These are phyloP conservation scores for Sanguinoderma infundibulare DNA, from an alignment of 1,284 basidiomycete species.

Conservation along the genomic window DNA sequence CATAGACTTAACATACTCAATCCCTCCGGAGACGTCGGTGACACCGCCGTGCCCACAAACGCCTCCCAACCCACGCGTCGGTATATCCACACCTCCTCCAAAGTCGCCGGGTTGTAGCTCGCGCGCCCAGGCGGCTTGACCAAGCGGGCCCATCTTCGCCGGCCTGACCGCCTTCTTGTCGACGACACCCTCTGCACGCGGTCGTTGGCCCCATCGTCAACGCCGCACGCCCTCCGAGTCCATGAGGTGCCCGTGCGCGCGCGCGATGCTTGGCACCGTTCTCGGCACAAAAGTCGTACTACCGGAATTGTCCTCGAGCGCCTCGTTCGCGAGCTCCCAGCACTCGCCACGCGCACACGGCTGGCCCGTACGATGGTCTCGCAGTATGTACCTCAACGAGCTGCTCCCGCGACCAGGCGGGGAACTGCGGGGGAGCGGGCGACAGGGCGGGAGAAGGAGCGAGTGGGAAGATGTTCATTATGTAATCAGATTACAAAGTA, in stretches of 20 bases:
- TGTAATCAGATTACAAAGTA: background rate
- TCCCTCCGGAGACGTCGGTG: constrained; percentile 29
- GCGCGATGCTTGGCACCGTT: constrained; percentile 51
- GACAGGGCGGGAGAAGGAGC: too few relatives aligned
- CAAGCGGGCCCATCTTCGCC: constrained; percentile 32
- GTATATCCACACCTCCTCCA: constrained; percentile 46
- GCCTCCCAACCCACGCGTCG: constrained; percentile 40
- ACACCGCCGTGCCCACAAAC: constrained; percentile 37
- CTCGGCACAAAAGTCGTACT: constrained; percentile 48
- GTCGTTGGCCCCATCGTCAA: constrained; percentile 35
- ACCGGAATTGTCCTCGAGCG: constrained; percentile 47
- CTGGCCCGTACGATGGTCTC: constrained; percentile 49
- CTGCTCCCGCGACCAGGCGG: constrained; percentile 35
- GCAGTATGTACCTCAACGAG: constrained; percentile 53
- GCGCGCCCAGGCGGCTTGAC: constrained; percentile 33
- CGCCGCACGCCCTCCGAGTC: constrained; percentile 42
- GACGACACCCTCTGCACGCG: constrained; percentile 30
- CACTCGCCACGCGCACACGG: constrained; percentile 59
- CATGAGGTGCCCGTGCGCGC: constrained; percentile 61
- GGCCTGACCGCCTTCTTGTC: constrained; percentile 33
- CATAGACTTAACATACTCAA: constrained; percentile 21
- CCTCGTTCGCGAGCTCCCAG: constrained; percentile 62
- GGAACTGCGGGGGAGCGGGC: too few relatives aligned
- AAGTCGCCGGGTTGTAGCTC: constrained; percentile 36
- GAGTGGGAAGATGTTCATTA: too few relatives aligned